These are phyloP conservation scores for Drosera spatulata DNA, from an alignment of 179 eudicot genomes.

Conservation along the genomic window DNA sequence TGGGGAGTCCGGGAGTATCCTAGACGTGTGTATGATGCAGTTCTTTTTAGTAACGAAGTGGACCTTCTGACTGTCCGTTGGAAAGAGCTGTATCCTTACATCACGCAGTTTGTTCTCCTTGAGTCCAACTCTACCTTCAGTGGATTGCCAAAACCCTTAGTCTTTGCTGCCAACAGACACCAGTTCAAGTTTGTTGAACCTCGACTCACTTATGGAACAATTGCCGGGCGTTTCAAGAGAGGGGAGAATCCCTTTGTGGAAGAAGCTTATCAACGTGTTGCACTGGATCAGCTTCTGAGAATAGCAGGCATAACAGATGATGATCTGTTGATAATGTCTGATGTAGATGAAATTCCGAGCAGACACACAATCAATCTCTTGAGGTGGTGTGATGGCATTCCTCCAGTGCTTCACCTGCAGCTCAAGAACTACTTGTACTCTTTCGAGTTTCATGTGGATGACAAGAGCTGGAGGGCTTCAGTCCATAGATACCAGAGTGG, in stretches of 20 bases:
- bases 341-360: too few species aligned
- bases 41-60: constrained; percentile 14
- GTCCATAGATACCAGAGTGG: constrained; percentile 9
- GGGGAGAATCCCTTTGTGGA: constrained; percentile 14
- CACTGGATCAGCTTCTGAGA: constrained; percentile 10
- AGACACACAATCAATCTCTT: too few species aligned
- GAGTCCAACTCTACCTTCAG: constrained; percentile 14
- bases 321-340: constrained; percentile 12
- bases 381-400: constrained; percentile 7
- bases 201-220: constrained; percentile 10
- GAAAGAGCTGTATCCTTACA: neutral
- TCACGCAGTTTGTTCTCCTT: constrained; percentile 12
- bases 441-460: constrained; percentile 13
- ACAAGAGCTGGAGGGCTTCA: constrained; percentile 1
- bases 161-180: constrained; percentile 7
- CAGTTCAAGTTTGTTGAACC: constrained; percentile 8
- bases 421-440: constrained; percentile 12
- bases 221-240: constrained; percentile 11
- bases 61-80: constrained; percentile 12
- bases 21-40: constrained; percentile 13
- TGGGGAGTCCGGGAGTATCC: constrained; percentile 15
- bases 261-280: constrained; percentile 13
- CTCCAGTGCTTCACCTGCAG: constrained; percentile 11
- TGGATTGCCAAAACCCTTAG: constrained; percentile 9
- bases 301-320: constrained; percentile 8